Base-by-base conservation (phyloP, 441 rosid species). In the Erysimum cheiri region DNA sequence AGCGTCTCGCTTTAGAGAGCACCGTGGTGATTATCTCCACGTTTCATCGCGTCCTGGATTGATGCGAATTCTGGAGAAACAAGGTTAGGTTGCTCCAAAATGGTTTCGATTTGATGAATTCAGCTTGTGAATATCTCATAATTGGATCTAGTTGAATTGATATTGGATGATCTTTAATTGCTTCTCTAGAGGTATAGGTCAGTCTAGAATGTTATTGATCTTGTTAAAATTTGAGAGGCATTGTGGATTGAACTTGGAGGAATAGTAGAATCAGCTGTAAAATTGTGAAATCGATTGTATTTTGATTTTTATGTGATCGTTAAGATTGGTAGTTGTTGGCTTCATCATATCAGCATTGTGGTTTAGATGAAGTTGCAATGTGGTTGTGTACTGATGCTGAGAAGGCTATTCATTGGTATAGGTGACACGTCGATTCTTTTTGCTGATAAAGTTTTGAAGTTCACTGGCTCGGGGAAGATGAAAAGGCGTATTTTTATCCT, bases 391-490 rank as follows among this genome's bases (percentile, higher is more conserved):
- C n/a, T 53, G 70, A 55, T 63, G 41, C 10, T 53, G 10, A 33
- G 5, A 12, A 3, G 57, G 14, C 39, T n/a, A 41, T 46, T 57
- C 3, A 29, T 29, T 66, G n/a, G 11, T 58, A 61, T 78, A 92
- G 99, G 98, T 46, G 97, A 92, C 69, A 85, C 79, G 59, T 80
- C 80, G 59, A 83, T 92, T 28, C 83, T 87, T 5, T 95, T 89
- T 78, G 97, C 93, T 40, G 98, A 92, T 80, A 95, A 88, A 72
- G 88, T 95, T 15, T 71, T 92, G 87, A 92, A 91, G 88, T 85
- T 92, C 77, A 92, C 97, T 52, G 85, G 85, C 69, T 76, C 96
- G 0, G 97, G 97, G 74, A 91, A 92, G 84, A 88, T 88, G 93
- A 92, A 92, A 49, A 83, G 85, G 29, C 86, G 95, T 2, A 85